Percentiles rank a stretch among this genome's conserved stretches.
Evolutionary conservation across 1,139 yeast genomes (phyloP).

Genomic region (Hyphopichia buzzinii): DNA sequence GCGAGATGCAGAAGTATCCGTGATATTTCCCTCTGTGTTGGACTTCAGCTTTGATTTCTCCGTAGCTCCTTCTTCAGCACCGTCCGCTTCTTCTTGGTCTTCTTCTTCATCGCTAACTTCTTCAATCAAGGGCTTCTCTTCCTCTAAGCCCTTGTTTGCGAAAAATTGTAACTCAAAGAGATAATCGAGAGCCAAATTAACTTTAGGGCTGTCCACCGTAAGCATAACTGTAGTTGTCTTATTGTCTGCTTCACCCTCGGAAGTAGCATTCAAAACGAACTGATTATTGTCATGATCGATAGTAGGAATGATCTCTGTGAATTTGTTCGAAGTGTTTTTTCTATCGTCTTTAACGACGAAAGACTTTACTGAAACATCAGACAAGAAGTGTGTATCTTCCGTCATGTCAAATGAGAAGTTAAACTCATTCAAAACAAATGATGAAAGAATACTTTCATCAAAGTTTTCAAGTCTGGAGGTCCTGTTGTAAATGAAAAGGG

Average conservation of each 20-base stretch:
- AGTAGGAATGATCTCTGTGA: slow-evolving; percentile 78
- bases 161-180: slow-evolving; percentile 73
- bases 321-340: slow-evolving; percentile 58
- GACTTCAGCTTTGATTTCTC: slow-evolving; percentile 2
- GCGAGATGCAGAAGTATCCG: slow-evolving; percentile 5
- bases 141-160: slow-evolving; percentile 43
- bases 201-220: slow-evolving; percentile 76
- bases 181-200: slow-evolving; percentile 83
- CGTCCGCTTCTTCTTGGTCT: slow-evolving; percentile 11
- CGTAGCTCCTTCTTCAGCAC: slow-evolving; percentile 6
- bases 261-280: slow-evolving; percentile 54
- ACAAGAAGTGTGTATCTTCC: slow-evolving; percentile 54
- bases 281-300: slow-evolving; percentile 65
- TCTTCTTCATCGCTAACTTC: slow-evolving; percentile 15
- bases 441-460: slow-evolving; percentile 52
- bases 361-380: slow-evolving; percentile 66
- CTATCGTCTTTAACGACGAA: slow-evolving; percentile 80
- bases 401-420: slow-evolving; percentile 50
- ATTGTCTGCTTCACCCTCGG: slow-evolving; percentile 40
- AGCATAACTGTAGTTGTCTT: slow-evolving; percentile 52
- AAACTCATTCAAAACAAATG: slow-evolving; percentile 61
- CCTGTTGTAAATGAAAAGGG: slow-evolving; percentile 62
- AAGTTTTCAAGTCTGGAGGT: slow-evolving; percentile 44
- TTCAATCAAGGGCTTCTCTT: slow-evolving; percentile 15
- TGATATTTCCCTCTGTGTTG: slow-evolving; percentile 1